Evolutionary conservation across 2,329 filamentous ascomycete species (phyloP), one percentile per base, ranked within the genome.

Genomic region (Penicillium sp.): DNA sequence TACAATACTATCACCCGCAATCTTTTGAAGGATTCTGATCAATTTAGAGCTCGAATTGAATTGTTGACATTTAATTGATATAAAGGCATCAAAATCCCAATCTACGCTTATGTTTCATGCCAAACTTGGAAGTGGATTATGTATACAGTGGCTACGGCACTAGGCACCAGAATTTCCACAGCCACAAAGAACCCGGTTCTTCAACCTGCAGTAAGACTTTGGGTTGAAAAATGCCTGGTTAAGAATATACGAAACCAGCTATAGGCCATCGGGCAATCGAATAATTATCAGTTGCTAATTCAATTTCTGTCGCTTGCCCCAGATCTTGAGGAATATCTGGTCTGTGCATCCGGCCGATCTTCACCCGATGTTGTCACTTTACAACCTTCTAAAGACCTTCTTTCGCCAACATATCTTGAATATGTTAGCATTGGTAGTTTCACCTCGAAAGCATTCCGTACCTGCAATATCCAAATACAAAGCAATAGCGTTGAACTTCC

Each of bases 391-490:
- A 79, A 16, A 79, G 64, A 2, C 84, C 86, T 68, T 90, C 87
- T 65, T 86, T 88, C 2, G 88, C 86, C 49, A 91, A 75, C 87
- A 90, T 90, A 66, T 90, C 76, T 71, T 59, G 29, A 21, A 14
- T 1, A 39, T 26, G 27, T 52, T 22, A 60, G 49, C 43, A 22
- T 48, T 35, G 19, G n/a, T 33, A 19, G 22, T 2, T 6, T 8
- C n/a, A 48, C 16, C 21, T 24, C 21, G 11, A 50, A 5, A 19
- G 8, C 21, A 26, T 26, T 31, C 16, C 31, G 29, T 76, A 87
- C 79, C 87, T 74, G 79, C 88, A 61, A 87, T 86, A 60, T 91
- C 77, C 79, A 86, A 67, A 83, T 84, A 80, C 78, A 90, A 78
- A 75, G 80, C 75, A 70, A 86, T 72, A 70, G 89, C 77, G 84